Conservation (phyloP, 352 stramenopile genomes). For the Phytophthora constricta region DNA sequence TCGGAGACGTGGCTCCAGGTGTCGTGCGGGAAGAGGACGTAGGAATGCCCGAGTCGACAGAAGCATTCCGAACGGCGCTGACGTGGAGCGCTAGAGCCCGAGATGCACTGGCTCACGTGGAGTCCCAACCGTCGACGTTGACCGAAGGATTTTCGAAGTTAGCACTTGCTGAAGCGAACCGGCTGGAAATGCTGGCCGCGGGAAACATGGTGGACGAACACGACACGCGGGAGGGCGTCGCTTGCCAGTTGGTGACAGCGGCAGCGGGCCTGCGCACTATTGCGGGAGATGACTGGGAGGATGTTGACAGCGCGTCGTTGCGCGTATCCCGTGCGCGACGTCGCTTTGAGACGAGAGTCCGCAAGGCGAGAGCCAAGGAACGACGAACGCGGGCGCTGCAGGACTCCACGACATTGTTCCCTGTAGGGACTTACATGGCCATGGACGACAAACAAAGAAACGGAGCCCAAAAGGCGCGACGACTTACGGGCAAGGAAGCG, state of each 20-base stretch:
- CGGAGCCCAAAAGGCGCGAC: neutral
- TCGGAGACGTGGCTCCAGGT: neutral
- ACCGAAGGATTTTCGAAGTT: neutral
- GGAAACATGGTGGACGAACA: neutral
- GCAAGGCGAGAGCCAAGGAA: neutral
- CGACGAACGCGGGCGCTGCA: neutral
- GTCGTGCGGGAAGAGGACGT: neutral
- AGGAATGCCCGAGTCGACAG: neutral
- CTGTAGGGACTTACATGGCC: neutral
- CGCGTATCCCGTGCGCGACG: neutral
- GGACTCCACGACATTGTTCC: neutral
- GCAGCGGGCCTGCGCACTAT: neutral
- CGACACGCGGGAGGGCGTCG: neutral
- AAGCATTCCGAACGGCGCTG: neutral
- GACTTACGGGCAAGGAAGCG: too few species aligned
- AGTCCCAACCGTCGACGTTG: too few species aligned
- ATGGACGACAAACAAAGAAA: neutral
- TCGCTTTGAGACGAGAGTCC: neutral
- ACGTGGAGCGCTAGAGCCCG: neutral
- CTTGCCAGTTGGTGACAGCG: neutral
- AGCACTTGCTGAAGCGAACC: neutral
- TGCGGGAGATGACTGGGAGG: neutral
- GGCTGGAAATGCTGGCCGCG: neutral
- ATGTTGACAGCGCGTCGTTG: neutral
- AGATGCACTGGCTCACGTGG: neutral